A percentile compares a stretch with the other conserved stretches of the same genome.
These are phyloP conservation scores for Thraustochytrium striatum DNA, from an alignment of 352 stramenopile species.

Conservation along the genomic window DNA sequence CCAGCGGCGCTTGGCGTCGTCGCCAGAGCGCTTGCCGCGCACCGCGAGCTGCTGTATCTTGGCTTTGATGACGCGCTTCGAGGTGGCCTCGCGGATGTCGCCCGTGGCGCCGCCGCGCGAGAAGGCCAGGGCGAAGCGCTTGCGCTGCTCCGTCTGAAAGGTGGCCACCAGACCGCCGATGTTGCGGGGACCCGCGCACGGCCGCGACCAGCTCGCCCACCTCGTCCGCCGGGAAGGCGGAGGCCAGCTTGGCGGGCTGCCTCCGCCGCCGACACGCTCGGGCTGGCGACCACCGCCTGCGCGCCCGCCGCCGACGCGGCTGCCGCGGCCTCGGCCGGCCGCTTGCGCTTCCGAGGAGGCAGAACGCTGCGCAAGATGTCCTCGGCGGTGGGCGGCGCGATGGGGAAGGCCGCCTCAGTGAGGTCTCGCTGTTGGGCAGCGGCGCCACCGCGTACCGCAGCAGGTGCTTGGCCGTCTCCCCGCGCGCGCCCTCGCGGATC, in stretches of 20 bases:
- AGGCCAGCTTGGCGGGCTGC: too few relatives aligned
- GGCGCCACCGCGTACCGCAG: neutral
- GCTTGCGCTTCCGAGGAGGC: neutral
- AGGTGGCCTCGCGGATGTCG: neutral
- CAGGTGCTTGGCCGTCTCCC: neutral
- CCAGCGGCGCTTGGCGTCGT: too few relatives aligned
- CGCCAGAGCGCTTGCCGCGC: neutral
- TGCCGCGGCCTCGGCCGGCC: neutral
- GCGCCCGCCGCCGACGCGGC: neutral
- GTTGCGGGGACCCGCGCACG: neutral
- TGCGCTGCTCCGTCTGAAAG: neutral
- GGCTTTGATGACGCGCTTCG: neutral
- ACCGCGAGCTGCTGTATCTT: neutral
- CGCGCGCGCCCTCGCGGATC: neutral
- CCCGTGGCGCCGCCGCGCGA: neutral
- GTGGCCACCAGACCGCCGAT: neutral
- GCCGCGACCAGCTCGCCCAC: neutral
- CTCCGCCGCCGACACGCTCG: too few relatives aligned
- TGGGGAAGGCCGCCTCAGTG: neutral
- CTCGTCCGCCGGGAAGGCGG: neutral
- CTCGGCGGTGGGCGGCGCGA: neutral
- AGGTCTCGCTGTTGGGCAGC: neutral
- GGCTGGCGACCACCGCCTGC: too few relatives aligned
- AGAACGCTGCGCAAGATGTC: neutral
- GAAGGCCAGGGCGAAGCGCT: neutral